Evolutionary conservation across 139 green algal genomes (phyloP).

Genomic region (Zygnema circumcarinatum): DNA sequence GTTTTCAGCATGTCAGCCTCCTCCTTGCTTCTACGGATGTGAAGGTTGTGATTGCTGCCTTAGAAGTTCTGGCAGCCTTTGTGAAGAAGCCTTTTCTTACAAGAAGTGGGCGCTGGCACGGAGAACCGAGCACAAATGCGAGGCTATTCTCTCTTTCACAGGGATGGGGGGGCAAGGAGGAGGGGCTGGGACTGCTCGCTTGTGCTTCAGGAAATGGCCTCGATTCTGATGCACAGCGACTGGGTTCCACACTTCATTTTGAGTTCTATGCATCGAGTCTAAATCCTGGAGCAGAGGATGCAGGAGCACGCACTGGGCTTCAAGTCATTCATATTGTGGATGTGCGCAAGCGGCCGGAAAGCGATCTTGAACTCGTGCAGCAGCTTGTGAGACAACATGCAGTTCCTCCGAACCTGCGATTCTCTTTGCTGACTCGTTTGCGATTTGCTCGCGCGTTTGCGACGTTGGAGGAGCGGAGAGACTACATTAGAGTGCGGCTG

Average conservation of each 20-base stretch:
- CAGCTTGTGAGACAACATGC: slow-evolving; percentile 72
- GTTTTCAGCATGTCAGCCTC: slow-evolving; percentile 68
- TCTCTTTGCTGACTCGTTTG: slow-evolving; percentile 72
- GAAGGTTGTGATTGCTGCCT: slow-evolving; percentile 73
- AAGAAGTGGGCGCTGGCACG: slow-evolving; percentile 71
- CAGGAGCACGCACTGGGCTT: slow-evolving; percentile 39
- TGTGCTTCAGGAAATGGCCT: slow-evolving; percentile 43
- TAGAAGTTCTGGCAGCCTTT: slow-evolving; percentile 75
- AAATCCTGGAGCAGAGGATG: background rate
- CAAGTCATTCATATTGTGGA: slow-evolving; percentile 68
- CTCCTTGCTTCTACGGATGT: slow-evolving; percentile 76
- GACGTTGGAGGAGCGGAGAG: slow-evolving; percentile 66
- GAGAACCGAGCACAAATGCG: slow-evolving; percentile 67
- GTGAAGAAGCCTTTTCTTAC: slow-evolving; percentile 77
- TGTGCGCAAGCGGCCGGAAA: slow-evolving; percentile 61
- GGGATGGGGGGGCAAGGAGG: slow-evolving; percentile 84
- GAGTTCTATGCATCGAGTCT: slow-evolving; percentile 70
- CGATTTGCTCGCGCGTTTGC: slow-evolving; percentile 69
- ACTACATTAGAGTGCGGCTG: slow-evolving; percentile 74
- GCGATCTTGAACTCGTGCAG: slow-evolving; percentile 70
- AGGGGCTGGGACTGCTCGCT: slow-evolving; percentile 76
- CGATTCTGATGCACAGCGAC: slow-evolving; percentile 14
- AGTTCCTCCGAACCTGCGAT: slow-evolving; percentile 75
- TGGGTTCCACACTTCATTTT: slow-evolving; percentile 73
- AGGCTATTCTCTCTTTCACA: slow-evolving; percentile 76